Base-by-base conservation (phyloP, 805 yeast species). In the Grigorovia jiainica region DNA sequence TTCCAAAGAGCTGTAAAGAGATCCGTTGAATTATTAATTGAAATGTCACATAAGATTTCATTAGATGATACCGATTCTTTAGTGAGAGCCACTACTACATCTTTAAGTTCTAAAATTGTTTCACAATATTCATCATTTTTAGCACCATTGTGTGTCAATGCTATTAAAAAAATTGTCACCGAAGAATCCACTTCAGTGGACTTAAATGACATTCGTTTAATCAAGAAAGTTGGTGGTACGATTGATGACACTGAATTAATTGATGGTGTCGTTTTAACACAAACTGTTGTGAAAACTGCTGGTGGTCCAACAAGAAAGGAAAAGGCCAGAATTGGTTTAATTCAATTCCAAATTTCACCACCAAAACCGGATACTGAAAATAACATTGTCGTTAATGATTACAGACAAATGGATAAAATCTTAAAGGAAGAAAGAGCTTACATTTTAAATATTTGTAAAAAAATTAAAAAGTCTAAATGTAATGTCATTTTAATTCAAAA, bases 331-430 rank as follows among this genome's bases (percentile, higher is more conserved):
- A 87, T 87, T 60, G 97, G 84, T 23, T 75, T 84, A 58, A 76
- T 84, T 57, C 99, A 87, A 70, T 92, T 85, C 71, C 98, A 85
- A 71, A 75, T 87, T 48, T 86, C 95, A 17, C 96, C 97, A 19
- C 97, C 97, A 50, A 87, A 87, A 61, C 97, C 97, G 17, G 97
- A 87, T 60, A 82, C 94, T 82, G 98, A 92, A 68, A 92, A 92
- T 65, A 90, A 89, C 60, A 90, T 92, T 39, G 95, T 92, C 44
- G 97, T 92, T 42, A 92, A 85, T 60, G 99, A 92, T 65, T 92
- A 92, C 70, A 78, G 98, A 66, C 98, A 92, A 67, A 92, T 92
- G 99, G 99, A 92, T 66, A 92, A 90, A 69, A 92, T 92, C 53
- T 72, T 92, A 60, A 92, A 94, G 61, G 99, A 92, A 67, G 98